A percentile compares a stretch with the other conserved stretches of the same genome.
These are phyloP conservation scores for Ganoderma sinense DNA, from an alignment of 1,284 basidiomycete genomes.

Conservation along the genomic window DNA sequence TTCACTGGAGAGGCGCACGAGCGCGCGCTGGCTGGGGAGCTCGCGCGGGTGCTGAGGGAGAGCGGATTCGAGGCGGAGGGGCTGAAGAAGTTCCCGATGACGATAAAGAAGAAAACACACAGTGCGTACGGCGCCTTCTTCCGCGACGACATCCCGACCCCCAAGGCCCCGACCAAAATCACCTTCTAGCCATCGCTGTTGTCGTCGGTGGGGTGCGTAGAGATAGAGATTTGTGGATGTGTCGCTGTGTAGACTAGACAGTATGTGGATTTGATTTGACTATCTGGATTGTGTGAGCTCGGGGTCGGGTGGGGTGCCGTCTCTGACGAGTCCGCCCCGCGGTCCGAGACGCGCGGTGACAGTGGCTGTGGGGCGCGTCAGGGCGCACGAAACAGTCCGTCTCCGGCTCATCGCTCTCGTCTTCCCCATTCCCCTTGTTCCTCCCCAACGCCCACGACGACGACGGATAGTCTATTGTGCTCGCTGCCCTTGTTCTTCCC, in stretches of 20 bases:
- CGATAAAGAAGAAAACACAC: conserved; percentile 96
- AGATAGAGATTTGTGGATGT: not conserved
- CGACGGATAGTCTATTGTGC: not conserved
- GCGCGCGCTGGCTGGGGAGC: conserved; percentile 89
- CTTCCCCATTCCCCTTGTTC: not conserved
- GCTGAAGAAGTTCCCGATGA: conserved; percentile 92
- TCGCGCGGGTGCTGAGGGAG: conserved; percentile 92
- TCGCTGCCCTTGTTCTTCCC: not conserved
- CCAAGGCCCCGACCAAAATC: conserved; percentile 88
- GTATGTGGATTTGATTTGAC: not conserved
- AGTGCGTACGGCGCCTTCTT: conserved; percentile 87
- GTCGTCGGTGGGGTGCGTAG: not conserved
- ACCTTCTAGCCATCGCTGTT: conserved; percentile 58
- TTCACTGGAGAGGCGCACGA: conserved; percentile 94
- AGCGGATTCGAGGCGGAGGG: conserved; percentile 84
- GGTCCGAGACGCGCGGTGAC: not conserved
- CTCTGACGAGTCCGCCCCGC: not conserved
- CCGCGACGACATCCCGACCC: conserved; percentile 78
- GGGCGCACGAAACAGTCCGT: not conserved
- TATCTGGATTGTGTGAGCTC: not conserved
- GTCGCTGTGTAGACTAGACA: not conserved
- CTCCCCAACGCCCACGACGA: not conserved
- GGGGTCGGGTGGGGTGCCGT: not conserved
- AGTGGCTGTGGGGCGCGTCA: conserved; percentile 5
- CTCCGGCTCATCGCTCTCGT: not conserved